phyloP scores from a whole-genome alignment of 805 yeast genomes.

The Myxozyma neotropica region DNA sequence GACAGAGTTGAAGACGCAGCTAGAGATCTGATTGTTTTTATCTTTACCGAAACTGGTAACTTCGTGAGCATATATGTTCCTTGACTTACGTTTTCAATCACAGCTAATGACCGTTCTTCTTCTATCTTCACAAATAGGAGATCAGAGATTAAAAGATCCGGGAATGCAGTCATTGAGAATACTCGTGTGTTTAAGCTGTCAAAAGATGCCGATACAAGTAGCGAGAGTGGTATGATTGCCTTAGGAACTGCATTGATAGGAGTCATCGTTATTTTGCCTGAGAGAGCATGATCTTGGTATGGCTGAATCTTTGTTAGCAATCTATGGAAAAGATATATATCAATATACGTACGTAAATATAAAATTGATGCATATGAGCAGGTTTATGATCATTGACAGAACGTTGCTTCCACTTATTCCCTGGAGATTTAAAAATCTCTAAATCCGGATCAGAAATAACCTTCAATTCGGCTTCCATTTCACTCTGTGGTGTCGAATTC shows the following conservation, averaged over 20 bases:
- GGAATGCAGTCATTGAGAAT: background rate
- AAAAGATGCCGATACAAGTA: background rate
- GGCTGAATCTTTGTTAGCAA: background rate
- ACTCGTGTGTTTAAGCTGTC: background rate
- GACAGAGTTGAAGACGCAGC: background rate
- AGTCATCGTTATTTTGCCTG: background rate
- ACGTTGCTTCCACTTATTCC: background rate
- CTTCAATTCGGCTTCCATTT: too few species aligned
- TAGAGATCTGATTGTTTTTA: constrained; percentile 19
- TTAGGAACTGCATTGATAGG: background rate
- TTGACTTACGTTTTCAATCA: constrained; percentile 12
- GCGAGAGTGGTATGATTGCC: background rate
- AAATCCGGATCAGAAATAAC: too few species aligned
- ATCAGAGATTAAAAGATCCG: background rate
- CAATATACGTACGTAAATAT: background rate
- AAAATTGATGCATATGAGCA: background rate
- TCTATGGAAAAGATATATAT: too few species aligned
- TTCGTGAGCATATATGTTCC: constrained; percentile 18
- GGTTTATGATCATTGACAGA: background rate
- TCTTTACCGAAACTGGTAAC: constrained; percentile 20
- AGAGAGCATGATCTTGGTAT: background rate
- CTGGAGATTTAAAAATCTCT: background rate
- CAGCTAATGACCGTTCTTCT: constrained; percentile 24
- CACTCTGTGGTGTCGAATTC: background rate
- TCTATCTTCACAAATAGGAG: constrained; percentile 24